Base-by-base conservation (phyloP, 306 rosid genomes). In the Argentina anserina region DNA sequence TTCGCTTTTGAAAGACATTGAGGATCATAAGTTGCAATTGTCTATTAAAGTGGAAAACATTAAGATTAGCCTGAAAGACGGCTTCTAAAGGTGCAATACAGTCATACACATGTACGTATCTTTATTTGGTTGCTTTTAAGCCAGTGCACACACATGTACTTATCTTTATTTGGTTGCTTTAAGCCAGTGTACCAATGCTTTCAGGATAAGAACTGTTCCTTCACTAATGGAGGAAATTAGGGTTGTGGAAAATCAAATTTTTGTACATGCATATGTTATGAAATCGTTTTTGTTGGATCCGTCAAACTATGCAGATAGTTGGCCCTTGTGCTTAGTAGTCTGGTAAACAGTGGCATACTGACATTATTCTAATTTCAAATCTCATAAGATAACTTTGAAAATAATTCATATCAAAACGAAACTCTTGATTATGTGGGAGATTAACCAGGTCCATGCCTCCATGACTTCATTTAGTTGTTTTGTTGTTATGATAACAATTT, bases 1-100 rank as follows among this genome's bases (percentile, higher is more conserved):
- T 72, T 91, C 97, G 1, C 89, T 90, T 86, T 84, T 95, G 84
- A 95, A 95, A 88, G 96, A 95, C 79, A 90, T 95, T 62, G 99
- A 95, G 80, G 99, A 91, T 83, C 97, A 91, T 80, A 95, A 95
- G 83, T 84, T 86, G 72, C 96, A 91, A 77, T 76, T 95, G 83
- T 90, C 97, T 59, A 84, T 95, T 77, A 91, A 92, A 82, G 97
- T 91, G 86, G 93, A 95, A 81, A 95, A 87, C 84, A 87, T 91
- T 80, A 95, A 95, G 90, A 90, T 95, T 75, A 84, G 96, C 87
- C 78, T 95, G 93, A 95, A 88, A 82, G 97, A 95, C 47, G 87
- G 90, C 80, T 74, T 88, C 65, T 91, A 84, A 81, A 84, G 86
- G 83, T 82, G 69, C 67, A 65, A 70, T 69, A 73, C 58, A 60